Evolutionary conservation across 176 grass and related monocot genomes (phyloP).

Genomic region (Carex kokanica): DNA sequence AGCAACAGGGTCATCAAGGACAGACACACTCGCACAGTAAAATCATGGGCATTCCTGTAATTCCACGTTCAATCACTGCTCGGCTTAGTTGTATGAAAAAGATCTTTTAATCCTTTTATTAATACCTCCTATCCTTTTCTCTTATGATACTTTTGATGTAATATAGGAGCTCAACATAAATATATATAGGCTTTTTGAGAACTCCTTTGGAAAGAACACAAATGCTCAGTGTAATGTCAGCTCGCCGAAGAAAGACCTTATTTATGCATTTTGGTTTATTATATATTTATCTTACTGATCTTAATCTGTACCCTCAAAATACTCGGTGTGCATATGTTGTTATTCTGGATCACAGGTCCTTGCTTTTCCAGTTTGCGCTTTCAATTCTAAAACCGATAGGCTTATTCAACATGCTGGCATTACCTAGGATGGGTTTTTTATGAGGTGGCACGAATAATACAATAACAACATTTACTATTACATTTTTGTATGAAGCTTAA

Average conservation of each 20-base stretch:
- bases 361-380: neutral
- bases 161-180: no score
- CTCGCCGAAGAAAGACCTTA: no score
- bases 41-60: constrained; percentile 75
- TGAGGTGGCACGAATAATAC: neutral
- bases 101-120: constrained; percentile 26
- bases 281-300: neutral
- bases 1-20: constrained; percentile 32
- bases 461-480: constrained; percentile 8
- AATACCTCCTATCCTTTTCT: no score
- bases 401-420: neutral
- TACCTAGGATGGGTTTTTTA: neutral
- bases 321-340: neutral
- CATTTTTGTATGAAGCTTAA: constrained; percentile 63
- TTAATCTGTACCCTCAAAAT: neutral
- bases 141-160: no score
- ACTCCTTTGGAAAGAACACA: no score
- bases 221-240: no score
- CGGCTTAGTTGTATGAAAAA: constrained; percentile 57
- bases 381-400: neutral
- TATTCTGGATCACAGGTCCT: neutral
- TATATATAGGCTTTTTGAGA: no score
- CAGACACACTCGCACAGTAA: constrained; percentile 75
- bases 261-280: no score
- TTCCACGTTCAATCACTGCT: constrained; percentile 69